Evolutionary conservation across 1,139 yeast genomes (phyloP).

Genomic region (Komagataea norvegica): DNA sequence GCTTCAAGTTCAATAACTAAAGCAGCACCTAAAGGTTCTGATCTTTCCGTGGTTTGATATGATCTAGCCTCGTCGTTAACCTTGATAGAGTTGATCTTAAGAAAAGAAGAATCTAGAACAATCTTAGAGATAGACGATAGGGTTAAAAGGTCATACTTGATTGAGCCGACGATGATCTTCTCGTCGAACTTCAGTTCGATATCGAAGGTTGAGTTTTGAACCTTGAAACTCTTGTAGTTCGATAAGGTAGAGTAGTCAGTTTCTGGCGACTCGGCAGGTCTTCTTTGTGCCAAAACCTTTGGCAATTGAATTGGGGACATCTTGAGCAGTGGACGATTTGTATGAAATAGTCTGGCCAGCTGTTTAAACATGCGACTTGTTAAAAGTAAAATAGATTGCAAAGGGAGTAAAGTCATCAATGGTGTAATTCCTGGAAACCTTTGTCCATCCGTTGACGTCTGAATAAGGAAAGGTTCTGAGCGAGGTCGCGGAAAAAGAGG

Average conservation of each 20-base stretch:
- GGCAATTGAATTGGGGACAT: conserved; percentile 12
- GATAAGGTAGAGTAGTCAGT: conserved; percentile 73
- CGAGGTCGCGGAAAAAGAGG: not conserved
- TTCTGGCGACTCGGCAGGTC: conserved; percentile 37
- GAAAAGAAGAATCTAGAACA: conserved; percentile 64
- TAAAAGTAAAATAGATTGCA: not conserved
- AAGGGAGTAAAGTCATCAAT: not conserved
- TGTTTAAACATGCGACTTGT: conserved; percentile 1
- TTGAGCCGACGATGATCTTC: conserved; percentile 51
- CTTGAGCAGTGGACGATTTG: not conserved
- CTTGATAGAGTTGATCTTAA: conserved; percentile 43
- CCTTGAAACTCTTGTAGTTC: conserved; percentile 53
- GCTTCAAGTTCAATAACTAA: conserved; percentile 36
- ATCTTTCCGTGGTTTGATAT: conserved; percentile 43
- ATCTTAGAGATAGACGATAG: conserved; percentile 32
- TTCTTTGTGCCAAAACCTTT: conserved; percentile 14
- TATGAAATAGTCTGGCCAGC: not conserved
- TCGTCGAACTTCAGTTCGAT: conserved; percentile 53
- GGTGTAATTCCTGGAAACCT: too few species aligned
- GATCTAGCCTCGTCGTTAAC: conserved; percentile 38
- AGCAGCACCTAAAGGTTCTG: conserved; percentile 67
- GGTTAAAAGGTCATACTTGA: conserved; percentile 41
- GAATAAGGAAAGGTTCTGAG: not conserved
- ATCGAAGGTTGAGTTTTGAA: conserved; percentile 48
- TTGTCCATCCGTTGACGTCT: too few species aligned